phyloP scores from a whole-genome alignment of 495 filamentous ascomycete genomes.

The Penicillium salamii region DNA sequence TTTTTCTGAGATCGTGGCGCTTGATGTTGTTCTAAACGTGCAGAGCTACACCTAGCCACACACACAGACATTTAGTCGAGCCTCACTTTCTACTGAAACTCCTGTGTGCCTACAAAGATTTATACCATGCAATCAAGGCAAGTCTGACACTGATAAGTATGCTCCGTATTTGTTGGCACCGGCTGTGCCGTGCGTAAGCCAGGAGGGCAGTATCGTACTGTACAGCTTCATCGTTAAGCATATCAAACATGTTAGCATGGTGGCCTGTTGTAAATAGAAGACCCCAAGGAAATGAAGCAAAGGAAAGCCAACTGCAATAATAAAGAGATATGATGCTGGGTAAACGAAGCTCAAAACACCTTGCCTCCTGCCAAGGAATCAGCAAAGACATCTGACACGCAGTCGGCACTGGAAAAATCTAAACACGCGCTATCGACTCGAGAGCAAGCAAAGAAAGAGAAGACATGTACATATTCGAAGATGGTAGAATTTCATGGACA shows the following conservation, averaged over 20 bases:
- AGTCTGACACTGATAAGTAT: no score
- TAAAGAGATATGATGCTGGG: conserved; percentile 20
- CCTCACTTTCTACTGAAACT: no score
- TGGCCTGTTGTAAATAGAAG: conserved; percentile 6
- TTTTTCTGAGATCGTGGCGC: conserved; percentile 5
- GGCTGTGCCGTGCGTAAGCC: conserved; percentile 1
- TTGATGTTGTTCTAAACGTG: no score
- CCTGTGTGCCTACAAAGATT: no score
- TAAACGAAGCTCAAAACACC: conserved; percentile 23
- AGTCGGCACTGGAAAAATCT: conserved; percentile 22
- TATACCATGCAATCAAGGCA: no score
- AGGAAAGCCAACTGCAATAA: conserved; percentile 12
- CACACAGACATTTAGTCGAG: no score
- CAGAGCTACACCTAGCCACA: no score
- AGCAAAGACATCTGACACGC: conserved; percentile 14
- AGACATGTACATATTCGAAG: conserved; percentile 45
- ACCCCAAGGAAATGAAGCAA: conserved; percentile 10
- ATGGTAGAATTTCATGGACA: conserved; percentile 41
- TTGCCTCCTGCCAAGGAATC: conserved; percentile 13
- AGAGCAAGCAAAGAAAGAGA: conserved; percentile 19
- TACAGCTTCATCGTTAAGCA: conserved; percentile 27
- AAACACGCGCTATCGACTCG: conserved; percentile 31
- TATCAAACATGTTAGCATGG: conserved; percentile 17
- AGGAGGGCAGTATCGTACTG: conserved; percentile 16
- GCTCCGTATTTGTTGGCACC: neutral